Percentiles rank a stretch among this genome's conserved stretches.
Evolutionary conservation across 345 rosid species (phyloP).

Genomic region (Laguncularia racemosa): DNA sequence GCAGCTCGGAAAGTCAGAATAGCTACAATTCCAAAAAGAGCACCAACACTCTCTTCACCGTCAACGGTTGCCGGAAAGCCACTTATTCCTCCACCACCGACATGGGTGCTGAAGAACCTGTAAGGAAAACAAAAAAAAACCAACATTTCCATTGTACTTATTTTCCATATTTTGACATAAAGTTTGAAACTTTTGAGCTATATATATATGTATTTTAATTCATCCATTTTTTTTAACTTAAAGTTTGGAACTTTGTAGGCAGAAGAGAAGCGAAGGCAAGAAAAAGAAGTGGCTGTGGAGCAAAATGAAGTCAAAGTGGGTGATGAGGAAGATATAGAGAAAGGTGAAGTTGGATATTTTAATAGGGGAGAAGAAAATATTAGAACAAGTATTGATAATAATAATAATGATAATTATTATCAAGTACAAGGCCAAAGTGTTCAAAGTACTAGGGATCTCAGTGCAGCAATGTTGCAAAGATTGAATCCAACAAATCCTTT

Average conservation of each 20-base stretch:
- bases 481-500: constrained; percentile 82
- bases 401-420: not conserved
- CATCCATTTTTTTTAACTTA: not conserved
- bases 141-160: not conserved
- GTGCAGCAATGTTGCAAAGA: constrained; percentile 53
- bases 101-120: constrained; percentile 3
- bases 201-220: not conserved
- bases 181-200: not conserved
- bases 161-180: not conserved
- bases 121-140: not conserved
- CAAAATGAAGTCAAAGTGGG: constrained; percentile 11
- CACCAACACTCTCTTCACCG: no score
- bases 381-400: not conserved
- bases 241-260: not conserved
- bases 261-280: constrained; percentile 5
- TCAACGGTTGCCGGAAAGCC: no score
- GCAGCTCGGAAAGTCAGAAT: no score
- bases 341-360: constrained; percentile 26
- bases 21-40: no score
- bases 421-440: constrained; percentile 1
- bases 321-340: constrained; percentile 46
- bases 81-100: no score
- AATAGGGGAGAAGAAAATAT: constrained; percentile 21
- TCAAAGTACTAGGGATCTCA: constrained; percentile 15
- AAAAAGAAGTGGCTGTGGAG: constrained; percentile 7